Base-by-base conservation (phyloP, 768 basidiomycete species). In the Chalciporus pseudorubinellus region DNA sequence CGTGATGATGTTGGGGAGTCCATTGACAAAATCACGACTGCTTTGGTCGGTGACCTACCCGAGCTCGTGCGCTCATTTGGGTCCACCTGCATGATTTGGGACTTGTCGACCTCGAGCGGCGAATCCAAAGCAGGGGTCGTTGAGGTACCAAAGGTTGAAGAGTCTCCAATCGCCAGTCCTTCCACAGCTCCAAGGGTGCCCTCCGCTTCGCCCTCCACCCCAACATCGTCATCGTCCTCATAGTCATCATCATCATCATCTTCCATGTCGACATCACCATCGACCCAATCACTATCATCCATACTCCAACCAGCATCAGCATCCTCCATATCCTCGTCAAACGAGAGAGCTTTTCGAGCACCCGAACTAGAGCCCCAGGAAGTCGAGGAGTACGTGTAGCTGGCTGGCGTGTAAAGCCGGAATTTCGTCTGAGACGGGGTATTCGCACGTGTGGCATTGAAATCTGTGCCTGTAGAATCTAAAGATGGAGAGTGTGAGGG, bases 231-330 rank as follows among this genome's bases (percentile, higher is more conserved):
- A 0, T 68, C 68, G 16, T 70, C 66, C 9, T 70, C 63, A 9
- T 67, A 53, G 19, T 68, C 66, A 12, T 67, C 66, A 0, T 67
- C 66, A 33, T 67, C 65, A 0, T 67, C 66, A 33, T 70, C 66
- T 24, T 70, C 67, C 58, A 68, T 66, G 45, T 68, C 66, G 1
- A 66, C 47, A 24, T 68, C 67, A 1, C 57, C 34, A 36, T 66
- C 68, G 9, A 40, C 54, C 59, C 64, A 65, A 20, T 66, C 64
- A 0, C 56, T 19, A 16, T 67, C 65, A 9, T 62, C 66, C 41
- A 63, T 52, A 0, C 56, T 33, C 59, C 61, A 66, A 8, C 40
- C 22, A 2, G 52, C 8, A 39, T 64, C 65, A 1, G 26, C 2
- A 21, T 59, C 65, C 7, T 64, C 61, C 5, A 14, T 20, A 1